Conservation (phyloP, 2,329 filamentous ascomycete species). For the Amesomyces nigricolor region DNA sequence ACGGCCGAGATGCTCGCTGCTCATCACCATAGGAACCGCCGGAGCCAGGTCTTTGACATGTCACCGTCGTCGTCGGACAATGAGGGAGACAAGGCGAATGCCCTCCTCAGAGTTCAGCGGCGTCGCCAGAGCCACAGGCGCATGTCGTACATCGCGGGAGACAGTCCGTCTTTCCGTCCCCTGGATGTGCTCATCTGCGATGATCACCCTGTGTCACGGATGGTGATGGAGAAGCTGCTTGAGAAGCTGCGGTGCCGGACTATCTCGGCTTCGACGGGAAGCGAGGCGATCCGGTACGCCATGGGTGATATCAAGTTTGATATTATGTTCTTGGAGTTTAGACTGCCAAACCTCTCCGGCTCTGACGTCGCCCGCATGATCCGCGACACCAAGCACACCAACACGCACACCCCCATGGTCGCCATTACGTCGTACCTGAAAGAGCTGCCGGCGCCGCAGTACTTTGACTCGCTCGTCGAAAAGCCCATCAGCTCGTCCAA, state of each 20-base stretch:
- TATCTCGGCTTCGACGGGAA: conserved; percentile 82
- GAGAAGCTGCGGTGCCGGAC: conserved; percentile 94
- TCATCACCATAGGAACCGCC: conserved; percentile 72
- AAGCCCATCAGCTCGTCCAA: conserved; percentile 94
- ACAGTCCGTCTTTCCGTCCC: conserved; percentile 82
- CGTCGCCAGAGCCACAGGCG: conserved; percentile 93
- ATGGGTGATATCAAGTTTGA: conserved; percentile 98
- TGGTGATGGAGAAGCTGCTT: conserved; percentile 98
- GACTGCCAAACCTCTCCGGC: conserved; percentile 88
- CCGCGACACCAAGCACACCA: conserved; percentile 90
- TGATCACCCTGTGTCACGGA: conserved; percentile 90
- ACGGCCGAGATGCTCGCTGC: conserved; percentile 61
- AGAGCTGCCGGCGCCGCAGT: conserved; percentile 87
- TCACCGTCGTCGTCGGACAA: conserved; percentile 97
- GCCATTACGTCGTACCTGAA: conserved; percentile 98
- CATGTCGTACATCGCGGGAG: conserved; percentile 80
- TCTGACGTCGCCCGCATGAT: conserved; percentile 97
- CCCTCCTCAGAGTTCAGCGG: conserved; percentile 80
- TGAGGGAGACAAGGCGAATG: conserved; percentile 86
- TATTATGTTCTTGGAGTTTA: conserved; percentile 97
- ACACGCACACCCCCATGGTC: conserved; percentile 90
- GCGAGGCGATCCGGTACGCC: conserved; percentile 87
- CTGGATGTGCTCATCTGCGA: conserved; percentile 95
- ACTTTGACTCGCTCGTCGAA: conserved; percentile 92
- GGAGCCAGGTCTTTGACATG: conserved; percentile 92